Percentiles rank a stretch among this genome's conserved stretches.
These are phyloP conservation scores for Zopfia rhizophila DNA, from an alignment of 2,329 filamentous ascomycete species.

Conservation along the genomic window DNA sequence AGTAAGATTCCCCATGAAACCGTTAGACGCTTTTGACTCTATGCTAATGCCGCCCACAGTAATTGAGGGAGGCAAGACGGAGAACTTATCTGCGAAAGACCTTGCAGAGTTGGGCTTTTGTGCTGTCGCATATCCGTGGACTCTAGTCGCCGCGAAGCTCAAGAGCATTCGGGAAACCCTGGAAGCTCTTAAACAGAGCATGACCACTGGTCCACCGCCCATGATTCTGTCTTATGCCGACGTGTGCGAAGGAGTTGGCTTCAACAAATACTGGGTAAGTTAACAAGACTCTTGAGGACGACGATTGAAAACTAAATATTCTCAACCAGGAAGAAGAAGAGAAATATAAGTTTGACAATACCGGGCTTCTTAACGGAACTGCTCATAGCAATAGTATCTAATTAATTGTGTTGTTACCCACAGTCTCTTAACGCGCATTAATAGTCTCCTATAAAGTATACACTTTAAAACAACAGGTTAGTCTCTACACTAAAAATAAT, in stretches of 20 bases:
- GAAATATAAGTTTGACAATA: conserved; percentile 28
- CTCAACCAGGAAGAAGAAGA: conserved; percentile 47
- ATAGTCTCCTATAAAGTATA: no score
- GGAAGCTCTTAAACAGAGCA: conserved; percentile 55
- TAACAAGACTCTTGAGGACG: background rate
- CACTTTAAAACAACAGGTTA: no score
- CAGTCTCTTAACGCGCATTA: no score
- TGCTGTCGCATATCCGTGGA: conserved; percentile 58
- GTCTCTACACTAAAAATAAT: no score
- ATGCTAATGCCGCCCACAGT: no score
- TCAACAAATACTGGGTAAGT: conserved; percentile 45
- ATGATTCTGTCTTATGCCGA: conserved; percentile 57
- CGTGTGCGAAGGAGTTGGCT: conserved; percentile 56
- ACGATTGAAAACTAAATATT: background rate
- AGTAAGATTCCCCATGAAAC: no score
- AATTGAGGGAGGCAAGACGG: conserved; percentile 56
- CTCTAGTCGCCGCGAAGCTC: conserved; percentile 56
- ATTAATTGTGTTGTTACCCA: no score
- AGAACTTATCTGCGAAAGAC: conserved; percentile 54
- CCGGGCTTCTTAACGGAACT: conserved; percentile 9
- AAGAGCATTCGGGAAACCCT: conserved; percentile 53
- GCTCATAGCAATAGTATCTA: background rate
- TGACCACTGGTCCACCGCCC: conserved; percentile 55
- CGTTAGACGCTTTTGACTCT: no score
- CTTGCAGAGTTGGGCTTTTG: conserved; percentile 54